phyloP scores from a whole-genome alignment of 148 eudicot genomes.

The Vaccinium darrowii region DNA sequence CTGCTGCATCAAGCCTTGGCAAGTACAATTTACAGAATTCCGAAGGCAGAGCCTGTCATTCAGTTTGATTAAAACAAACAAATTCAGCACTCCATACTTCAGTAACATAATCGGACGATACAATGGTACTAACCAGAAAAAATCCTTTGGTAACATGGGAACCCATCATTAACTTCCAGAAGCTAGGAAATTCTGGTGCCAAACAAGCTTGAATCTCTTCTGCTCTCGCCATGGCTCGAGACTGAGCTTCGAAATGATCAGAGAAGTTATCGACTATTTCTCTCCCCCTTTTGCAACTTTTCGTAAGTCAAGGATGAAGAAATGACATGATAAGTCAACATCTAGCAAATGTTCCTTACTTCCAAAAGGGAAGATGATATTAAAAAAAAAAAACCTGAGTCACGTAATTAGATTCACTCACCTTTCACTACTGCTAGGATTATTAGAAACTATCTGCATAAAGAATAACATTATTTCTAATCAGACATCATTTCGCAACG shows the following conservation, averaged over 20 bases:
- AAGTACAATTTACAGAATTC: conserved; percentile 18
- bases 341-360: not conserved
- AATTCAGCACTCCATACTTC: not conserved
- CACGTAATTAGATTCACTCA: conserved; percentile 1
- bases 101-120: not conserved
- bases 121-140: not conserved
- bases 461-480: not conserved
- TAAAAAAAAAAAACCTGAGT: too few relatives aligned
- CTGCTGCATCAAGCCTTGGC: conserved; percentile 7
- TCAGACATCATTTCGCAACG: not conserved
- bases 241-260: not conserved
- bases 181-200: not conserved
- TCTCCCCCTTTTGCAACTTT: not conserved
- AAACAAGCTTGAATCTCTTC: not conserved
- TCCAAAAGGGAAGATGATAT: not conserved
- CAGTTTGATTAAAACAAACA: not conserved
- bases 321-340: not conserved
- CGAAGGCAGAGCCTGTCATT: conserved; percentile 27
- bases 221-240: not conserved
- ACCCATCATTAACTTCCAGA: not conserved
- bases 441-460: conserved; percentile 9
- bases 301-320: not conserved
- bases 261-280: not conserved
- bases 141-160: not conserved
- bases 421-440: not conserved